phyloP scores from a whole-genome alignment of 73 alveolate genomes.

The Paramecium biaurelia region DNA sequence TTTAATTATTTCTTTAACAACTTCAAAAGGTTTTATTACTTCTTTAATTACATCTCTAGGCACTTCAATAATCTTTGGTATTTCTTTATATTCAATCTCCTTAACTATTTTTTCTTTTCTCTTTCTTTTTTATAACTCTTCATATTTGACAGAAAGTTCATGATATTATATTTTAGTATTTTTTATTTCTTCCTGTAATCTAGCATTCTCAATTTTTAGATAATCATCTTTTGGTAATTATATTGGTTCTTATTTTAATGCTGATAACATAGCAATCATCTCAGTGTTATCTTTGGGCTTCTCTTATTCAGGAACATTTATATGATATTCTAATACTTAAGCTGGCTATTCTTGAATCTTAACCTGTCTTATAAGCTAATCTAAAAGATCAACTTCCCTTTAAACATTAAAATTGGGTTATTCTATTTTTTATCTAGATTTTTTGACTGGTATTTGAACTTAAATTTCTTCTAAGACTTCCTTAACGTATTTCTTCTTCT shows the following conservation, averaged over 20 bases:
- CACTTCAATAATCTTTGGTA: not conserved
- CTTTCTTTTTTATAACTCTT: not conserved
- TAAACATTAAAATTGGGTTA: not conserved
- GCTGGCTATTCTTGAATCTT: not conserved
- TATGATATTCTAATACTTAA: not conserved
- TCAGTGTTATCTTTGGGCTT: not conserved
- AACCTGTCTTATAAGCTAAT: not conserved
- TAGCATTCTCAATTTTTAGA: not conserved
- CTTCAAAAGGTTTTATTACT: not conserved
- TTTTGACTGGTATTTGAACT: not conserved
- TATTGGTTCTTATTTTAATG: not conserved
- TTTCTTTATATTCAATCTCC: not conserved
- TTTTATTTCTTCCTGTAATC: not conserved
- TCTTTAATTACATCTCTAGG: constrained; percentile 4
- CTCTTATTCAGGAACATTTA: not conserved
- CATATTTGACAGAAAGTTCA: not conserved
- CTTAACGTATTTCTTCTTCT: not conserved
- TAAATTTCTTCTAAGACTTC: not conserved
- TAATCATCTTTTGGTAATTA: not conserved
- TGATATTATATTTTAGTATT: not conserved
- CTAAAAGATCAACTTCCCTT: not conserved
- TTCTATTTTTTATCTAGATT: not conserved
- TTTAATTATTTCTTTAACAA: not conserved
- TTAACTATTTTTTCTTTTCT: not conserved
- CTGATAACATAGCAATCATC: not conserved